Evolutionary conservation across 202 grass and related monocot species (phyloP).

Genomic region (Thinopyrum obtusiflorum): DNA sequence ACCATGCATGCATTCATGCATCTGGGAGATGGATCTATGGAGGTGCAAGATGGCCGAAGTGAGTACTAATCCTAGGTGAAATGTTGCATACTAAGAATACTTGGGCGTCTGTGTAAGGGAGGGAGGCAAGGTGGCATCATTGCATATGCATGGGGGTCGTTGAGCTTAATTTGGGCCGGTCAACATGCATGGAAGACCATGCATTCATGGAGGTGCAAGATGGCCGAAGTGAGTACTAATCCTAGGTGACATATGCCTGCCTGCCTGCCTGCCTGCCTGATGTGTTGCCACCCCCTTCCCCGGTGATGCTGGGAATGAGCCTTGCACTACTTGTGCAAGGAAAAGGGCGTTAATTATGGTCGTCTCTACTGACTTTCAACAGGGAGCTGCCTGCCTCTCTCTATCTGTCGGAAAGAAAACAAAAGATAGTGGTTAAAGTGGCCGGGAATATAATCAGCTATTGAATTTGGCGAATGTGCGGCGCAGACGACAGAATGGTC

Average conservation of each 20-base stretch:
- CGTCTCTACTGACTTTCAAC: background rate
- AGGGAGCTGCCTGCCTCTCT: background rate
- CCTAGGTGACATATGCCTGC: too few relatives aligned
- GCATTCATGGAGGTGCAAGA: background rate
- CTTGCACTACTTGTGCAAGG: background rate
- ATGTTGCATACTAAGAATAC: too few relatives aligned
- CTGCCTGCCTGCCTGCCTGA: too few relatives aligned
- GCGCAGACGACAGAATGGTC: background rate
- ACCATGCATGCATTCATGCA: background rate
- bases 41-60: background rate
- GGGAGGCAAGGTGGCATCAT: too few relatives aligned
- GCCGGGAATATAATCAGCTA: background rate
- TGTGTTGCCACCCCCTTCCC: background rate
- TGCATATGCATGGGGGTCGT: background rate
- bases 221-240: too few relatives aligned
- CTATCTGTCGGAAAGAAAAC: background rate
- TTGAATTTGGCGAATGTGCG: constrained; percentile 15
- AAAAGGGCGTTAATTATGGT: background rate
- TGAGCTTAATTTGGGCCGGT: background rate
- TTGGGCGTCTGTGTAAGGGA: too few relatives aligned
- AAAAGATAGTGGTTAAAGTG: background rate
- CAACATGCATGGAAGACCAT: background rate
- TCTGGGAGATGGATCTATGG: too few relatives aligned
- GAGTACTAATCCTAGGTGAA: too few relatives aligned
- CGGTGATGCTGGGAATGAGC: background rate